Conservation (phyloP, 371 early-diverging fungal genomes). For the Lichtheimia hyalospora region DNA sequence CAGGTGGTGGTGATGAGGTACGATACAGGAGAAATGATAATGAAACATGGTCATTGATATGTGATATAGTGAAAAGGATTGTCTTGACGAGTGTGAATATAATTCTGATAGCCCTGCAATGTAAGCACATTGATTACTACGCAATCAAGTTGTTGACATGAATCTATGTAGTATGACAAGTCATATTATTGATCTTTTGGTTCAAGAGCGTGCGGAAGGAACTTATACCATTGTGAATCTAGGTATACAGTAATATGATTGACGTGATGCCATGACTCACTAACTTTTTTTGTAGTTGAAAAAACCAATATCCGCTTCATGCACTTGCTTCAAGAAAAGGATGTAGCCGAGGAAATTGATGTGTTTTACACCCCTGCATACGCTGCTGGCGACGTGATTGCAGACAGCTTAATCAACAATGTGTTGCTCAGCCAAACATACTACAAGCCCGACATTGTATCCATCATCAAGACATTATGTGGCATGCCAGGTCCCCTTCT, state of each 20-base stretch:
- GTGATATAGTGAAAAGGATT: constrained; percentile 39
- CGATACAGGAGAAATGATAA: background rate
- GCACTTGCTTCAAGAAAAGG: constrained; percentile 39
- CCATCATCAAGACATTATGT: constrained; percentile 53
- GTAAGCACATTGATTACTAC: constrained; percentile 19
- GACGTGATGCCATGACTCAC: background rate
- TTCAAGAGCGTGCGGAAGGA: constrained; percentile 22
- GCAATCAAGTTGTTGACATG: no score
- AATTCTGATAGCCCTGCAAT: constrained; percentile 49
- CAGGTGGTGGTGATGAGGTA: constrained; percentile 63
- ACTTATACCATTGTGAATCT: constrained; percentile 35
- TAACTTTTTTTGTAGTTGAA: constrained; percentile 20
- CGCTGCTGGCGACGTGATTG: constrained; percentile 54
- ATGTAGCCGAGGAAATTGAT: constrained; percentile 36
- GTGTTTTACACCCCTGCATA: constrained; percentile 46
- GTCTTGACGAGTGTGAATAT: constrained; percentile 31
- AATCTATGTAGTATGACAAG: constrained; percentile 28
- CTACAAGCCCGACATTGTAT: constrained; percentile 52
- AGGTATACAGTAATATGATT: constrained; percentile 11
- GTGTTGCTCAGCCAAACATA: constrained; percentile 51
- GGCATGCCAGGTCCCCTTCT: constrained; percentile 44
- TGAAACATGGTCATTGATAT: background rate
- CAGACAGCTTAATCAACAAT: constrained; percentile 44
- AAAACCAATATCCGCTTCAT: constrained; percentile 52
- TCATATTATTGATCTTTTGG: constrained; percentile 34